phyloP scores from a whole-genome alignment of 306 rosid species.

The Adenanthera pavonina region DNA sequence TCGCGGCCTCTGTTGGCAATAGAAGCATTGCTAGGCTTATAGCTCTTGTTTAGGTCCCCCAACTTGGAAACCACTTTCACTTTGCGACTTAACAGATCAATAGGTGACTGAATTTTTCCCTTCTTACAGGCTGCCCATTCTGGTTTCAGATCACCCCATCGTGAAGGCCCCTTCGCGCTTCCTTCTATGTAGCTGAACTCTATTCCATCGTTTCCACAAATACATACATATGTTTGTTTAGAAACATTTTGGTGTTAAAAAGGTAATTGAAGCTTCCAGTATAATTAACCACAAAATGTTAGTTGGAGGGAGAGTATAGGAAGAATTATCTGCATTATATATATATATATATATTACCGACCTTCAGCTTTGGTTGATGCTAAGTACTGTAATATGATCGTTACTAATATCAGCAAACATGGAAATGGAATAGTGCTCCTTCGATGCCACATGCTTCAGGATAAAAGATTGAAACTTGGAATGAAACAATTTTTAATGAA shows the following conservation, averaged over 20 bases:
- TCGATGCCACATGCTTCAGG: constrained; percentile 47
- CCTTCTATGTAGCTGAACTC: constrained; percentile 52
- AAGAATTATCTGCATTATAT: no score
- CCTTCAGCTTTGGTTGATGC: constrained; percentile 47
- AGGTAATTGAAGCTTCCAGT: not conserved
- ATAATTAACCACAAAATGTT: no score
- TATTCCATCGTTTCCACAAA: constrained; percentile 37
- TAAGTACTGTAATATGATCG: constrained; percentile 30
- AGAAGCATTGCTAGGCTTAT: constrained; percentile 52
- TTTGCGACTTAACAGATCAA: constrained; percentile 50
- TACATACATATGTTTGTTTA: not conserved
- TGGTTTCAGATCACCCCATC: constrained; percentile 60
- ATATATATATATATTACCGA: constrained; percentile 45
- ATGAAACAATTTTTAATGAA: not conserved
- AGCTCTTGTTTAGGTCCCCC: constrained; percentile 39
- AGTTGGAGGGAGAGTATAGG: no score
- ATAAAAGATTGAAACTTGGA: not conserved
- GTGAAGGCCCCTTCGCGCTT: constrained; percentile 55
- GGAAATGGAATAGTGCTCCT: constrained; percentile 15
- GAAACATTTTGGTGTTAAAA: no score
- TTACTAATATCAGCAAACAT: constrained; percentile 25
- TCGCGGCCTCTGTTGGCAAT: constrained; percentile 64
- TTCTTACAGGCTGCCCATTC: constrained; percentile 61
- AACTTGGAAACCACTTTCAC: constrained; percentile 40
- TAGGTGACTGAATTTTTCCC: constrained; percentile 69